Conservation (phyloP, 345 rosid genomes). For the Cardamine chenopodiifolia region DNA sequence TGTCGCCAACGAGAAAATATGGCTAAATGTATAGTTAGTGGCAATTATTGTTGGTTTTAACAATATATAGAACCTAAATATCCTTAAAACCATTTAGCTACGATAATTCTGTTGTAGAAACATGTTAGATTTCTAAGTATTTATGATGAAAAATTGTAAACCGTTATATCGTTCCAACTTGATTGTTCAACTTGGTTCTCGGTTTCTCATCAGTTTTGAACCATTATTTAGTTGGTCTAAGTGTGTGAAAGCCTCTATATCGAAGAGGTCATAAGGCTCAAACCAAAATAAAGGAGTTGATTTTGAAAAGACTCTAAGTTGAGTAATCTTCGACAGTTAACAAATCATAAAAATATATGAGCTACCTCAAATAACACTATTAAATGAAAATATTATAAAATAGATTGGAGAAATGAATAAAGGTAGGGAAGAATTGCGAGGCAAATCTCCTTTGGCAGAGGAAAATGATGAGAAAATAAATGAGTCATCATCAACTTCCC, state of each 20-base stretch:
- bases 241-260: neutral
- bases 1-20: neutral
- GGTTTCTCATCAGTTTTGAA: neutral
- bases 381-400: neutral
- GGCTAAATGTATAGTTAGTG: neutral
- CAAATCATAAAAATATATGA: neutral
- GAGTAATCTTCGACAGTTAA: neutral
- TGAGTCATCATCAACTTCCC: neutral
- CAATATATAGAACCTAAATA: neutral
- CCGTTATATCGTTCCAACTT: neutral
- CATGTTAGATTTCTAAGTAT: conserved; percentile 7
- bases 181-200: neutral
- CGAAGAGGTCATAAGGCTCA: neutral
- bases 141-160: neutral
- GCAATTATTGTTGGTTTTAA: neutral
- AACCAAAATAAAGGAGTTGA: neutral
- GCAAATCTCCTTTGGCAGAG: conserved; percentile 47
- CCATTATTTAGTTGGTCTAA: neutral
- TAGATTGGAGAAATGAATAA: conserved; percentile 4
- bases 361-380: neutral
- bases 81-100: neutral
- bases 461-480: conserved; percentile 11
- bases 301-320: neutral
- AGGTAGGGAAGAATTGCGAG: conserved; percentile 28
- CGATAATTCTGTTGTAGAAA: too few relatives aligned